Base-by-base conservation (phyloP, 139 green algal species). In the Asterochloris sp. region DNA sequence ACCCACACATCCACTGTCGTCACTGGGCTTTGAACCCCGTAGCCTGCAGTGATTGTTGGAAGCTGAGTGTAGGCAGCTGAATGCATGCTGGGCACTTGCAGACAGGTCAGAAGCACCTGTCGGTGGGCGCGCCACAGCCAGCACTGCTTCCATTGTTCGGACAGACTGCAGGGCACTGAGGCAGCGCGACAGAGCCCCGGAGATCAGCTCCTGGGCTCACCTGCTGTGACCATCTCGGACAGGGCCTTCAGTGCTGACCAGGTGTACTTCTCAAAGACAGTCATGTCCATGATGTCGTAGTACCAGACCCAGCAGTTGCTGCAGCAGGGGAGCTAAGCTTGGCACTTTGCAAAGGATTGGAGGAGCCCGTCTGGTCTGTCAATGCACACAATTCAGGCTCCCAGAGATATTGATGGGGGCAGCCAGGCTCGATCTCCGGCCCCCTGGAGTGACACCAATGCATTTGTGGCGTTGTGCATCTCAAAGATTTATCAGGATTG, bases 181-280 rank as follows among this genome's bases (percentile, higher is more conserved):
- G 17, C 21, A 8, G 21, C 4, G 66, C 19, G 4, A 26, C 19
- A 71, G 21, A 71, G 66, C 21, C 21, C 4, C 19, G 66, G 21
- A 9, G 21, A 0, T 15, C 23, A 69, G 23, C 13, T 9, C 38
- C n/a, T 80, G n/a, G 24, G n/a, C 74, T 62, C 27, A 75, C 81
- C 81, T 24, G 82, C 82, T 26, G 76, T 82, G 24, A 87, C 64
- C 67, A 78, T 87, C 64, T 82, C 64, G 68, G 73, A 81, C 38
- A 79, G 76, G 17, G 83, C 78, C n/a, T 81, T 87, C 62, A 87
- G 28, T 27, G 80, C 67, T 12, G 83, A 74, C 83, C 83, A 87
- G 14, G 29, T 74, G 74, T 87, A 87, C 73, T 87, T 83, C 66
- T 83, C 74, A 38, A 75, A 81, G 62, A 82, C 76, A 64, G 21